These are phyloP conservation scores for Aspergillus ellipticus DNA, from an alignment of 495 filamentous ascomycete species.

Conservation along the genomic window DNA sequence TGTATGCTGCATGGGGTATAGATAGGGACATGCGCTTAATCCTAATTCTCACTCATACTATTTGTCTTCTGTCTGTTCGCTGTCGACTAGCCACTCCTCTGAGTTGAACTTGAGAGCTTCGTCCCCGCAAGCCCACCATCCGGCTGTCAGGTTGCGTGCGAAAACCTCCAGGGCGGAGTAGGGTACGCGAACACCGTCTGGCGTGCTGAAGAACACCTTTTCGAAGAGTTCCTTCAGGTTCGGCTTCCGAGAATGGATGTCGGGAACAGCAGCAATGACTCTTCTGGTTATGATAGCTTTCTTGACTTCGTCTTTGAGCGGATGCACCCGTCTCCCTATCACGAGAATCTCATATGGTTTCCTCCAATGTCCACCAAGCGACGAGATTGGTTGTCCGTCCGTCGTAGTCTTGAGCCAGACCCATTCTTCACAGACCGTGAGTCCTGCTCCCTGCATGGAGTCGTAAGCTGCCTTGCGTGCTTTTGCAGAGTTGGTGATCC, in stretches of 20 bases:
- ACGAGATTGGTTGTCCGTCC: conserved; percentile 63
- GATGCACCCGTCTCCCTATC: conserved; percentile 48
- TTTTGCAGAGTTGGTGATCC: conserved; percentile 79
- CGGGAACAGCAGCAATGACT: conserved; percentile 77
- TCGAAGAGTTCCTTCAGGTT: conserved; percentile 58
- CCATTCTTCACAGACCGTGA: conserved; percentile 77
- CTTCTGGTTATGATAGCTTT: conserved; percentile 36
- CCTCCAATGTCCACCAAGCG: conserved; percentile 67
- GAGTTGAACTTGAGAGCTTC: conserved; percentile 80
- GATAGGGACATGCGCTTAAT: neutral
- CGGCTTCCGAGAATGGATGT: conserved; percentile 90
- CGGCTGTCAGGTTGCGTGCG: conserved; percentile 77
- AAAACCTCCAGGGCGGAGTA: conserved; percentile 82
- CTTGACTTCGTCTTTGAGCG: neutral
- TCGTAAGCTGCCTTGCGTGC: conserved; percentile 57
- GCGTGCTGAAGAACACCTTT: conserved; percentile 36
- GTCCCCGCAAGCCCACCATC: conserved; percentile 89
- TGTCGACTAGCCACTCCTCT: conserved; percentile 58
- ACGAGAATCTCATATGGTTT: conserved; percentile 86
- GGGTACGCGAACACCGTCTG: conserved; percentile 5
- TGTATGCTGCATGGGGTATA: neutral
- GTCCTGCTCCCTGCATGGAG: conserved; percentile 57
- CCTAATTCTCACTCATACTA: neutral
- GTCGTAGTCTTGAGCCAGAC: conserved; percentile 82
- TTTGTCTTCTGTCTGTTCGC: neutral